A percentile compares a stretch with the other conserved stretches of the same genome.
These are phyloP conservation scores for Neurospora sp. DNA, from an alignment of 495 filamentous ascomycete genomes.

Conservation along the genomic window DNA sequence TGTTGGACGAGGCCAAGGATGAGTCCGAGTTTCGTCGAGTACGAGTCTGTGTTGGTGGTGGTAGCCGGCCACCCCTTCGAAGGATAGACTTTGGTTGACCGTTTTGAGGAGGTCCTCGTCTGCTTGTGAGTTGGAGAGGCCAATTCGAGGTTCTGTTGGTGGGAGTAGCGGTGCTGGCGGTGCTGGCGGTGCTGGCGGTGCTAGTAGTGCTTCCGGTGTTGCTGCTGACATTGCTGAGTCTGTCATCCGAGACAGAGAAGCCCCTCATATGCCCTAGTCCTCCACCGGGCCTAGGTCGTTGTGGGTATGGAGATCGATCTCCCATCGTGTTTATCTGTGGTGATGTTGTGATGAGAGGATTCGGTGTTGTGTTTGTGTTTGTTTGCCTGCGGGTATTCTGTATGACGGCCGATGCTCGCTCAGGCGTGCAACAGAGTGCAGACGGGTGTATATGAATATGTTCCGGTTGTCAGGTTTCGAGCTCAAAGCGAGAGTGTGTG, in stretches of 20 bases:
- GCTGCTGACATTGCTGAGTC: constrained; percentile 2
- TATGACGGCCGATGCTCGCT: background rate
- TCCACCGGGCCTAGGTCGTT: background rate
- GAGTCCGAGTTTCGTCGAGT: constrained; percentile 24
- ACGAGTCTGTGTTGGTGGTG: constrained; percentile 7
- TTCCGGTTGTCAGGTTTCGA: background rate
- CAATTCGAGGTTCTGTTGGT: background rate
- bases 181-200: constrained; percentile 8
- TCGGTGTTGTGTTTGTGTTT: background rate
- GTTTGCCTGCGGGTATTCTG: background rate
- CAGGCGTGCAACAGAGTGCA: background rate
- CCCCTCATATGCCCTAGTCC: background rate
- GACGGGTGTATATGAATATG: background rate
- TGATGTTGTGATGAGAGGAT: background rate
- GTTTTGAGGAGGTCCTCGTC: background rate
- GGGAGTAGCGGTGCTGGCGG: constrained; percentile 5
- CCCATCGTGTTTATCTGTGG: background rate
- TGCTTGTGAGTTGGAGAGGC: background rate
- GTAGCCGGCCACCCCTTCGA: constrained; percentile 12
- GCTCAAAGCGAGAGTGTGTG: background rate
- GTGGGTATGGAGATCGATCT: constrained; percentile 1
- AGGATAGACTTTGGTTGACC: constrained; percentile 13
- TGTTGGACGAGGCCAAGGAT: constrained; percentile 23
- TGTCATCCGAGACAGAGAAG: constrained; percentile 10
- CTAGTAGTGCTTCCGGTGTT: constrained; percentile 4